Conservation (phyloP, 495 filamentous ascomycete species). For the Hypomontagnella submonticulosa region DNA sequence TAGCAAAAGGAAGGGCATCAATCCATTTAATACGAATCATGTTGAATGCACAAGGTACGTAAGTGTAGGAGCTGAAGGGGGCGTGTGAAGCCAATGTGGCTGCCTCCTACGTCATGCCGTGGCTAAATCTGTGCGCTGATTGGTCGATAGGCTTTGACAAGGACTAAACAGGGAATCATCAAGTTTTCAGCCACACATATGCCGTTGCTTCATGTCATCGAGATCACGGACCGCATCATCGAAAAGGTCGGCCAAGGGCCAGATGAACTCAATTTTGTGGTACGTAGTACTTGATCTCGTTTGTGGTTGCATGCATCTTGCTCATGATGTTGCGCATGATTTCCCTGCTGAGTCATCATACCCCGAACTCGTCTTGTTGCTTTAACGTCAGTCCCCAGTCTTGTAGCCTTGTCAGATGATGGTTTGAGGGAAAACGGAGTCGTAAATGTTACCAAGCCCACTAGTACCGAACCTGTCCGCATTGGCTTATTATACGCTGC, state of each 20-base stretch:
- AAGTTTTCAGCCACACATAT: conserved; percentile 29
- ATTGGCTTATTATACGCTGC: too few species aligned
- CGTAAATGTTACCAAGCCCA: too few species aligned
- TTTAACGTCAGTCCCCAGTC: too few species aligned
- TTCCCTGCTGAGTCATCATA: too few species aligned
- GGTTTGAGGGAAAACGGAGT: too few species aligned
- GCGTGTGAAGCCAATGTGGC: conserved; percentile 13
- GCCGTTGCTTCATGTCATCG: conserved; percentile 24
- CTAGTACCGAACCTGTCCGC: too few species aligned
- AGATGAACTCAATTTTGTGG: conserved; percentile 5
- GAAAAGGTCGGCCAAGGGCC: neutral
- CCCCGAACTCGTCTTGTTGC: too few species aligned
- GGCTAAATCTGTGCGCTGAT: conserved; percentile 17
- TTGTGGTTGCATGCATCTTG: too few species aligned
- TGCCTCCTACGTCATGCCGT: conserved; percentile 33
- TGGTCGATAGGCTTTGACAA: conserved; percentile 1
- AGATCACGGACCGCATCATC: conserved; percentile 11
- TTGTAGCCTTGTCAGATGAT: too few species aligned
- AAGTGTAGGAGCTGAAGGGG: neutral
- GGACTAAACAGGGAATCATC: conserved; percentile 36
- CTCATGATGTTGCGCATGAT: too few species aligned
- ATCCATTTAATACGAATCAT: too few species aligned
- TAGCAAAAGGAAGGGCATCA: too few species aligned
- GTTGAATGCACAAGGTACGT: conserved; percentile 3
- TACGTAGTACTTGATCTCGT: neutral